Evolutionary conservation across 208 protist genomes (phyloP).

Genomic region (Trichomonas vaginalis): DNA sequence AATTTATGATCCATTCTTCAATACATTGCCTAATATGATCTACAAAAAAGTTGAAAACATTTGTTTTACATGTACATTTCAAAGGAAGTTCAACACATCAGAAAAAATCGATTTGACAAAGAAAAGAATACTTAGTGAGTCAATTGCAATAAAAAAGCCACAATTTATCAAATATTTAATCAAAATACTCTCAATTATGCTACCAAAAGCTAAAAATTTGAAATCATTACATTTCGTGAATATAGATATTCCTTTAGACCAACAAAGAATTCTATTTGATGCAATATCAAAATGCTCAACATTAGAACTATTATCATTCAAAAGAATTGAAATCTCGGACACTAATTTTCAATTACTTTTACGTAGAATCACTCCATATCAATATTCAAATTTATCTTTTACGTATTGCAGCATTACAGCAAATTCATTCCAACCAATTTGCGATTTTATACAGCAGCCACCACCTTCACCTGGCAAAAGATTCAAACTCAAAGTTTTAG

Average conservation of each 20-base stretch:
- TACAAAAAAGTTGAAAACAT: not conserved
- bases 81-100: not conserved
- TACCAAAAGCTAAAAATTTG: not conserved
- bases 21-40: not conserved
- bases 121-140: not conserved
- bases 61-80: not conserved
- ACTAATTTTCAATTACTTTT: not conserved
- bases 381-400: not conserved
- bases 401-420: not conserved
- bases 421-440: not conserved
- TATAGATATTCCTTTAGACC: not conserved
- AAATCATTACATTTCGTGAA: not conserved
- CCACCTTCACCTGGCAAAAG: not conserved
- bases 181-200: not conserved
- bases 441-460: not conserved
- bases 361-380: not conserved
- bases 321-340: not conserved
- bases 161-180: not conserved
- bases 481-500: not conserved
- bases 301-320: not conserved
- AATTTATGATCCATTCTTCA: not conserved
- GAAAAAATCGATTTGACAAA: not conserved
- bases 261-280: not conserved
- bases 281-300: not conserved
- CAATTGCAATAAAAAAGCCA: not conserved